Base-by-base conservation (phyloP, 1,139 yeast species). In the Diutina rugosa region DNA sequence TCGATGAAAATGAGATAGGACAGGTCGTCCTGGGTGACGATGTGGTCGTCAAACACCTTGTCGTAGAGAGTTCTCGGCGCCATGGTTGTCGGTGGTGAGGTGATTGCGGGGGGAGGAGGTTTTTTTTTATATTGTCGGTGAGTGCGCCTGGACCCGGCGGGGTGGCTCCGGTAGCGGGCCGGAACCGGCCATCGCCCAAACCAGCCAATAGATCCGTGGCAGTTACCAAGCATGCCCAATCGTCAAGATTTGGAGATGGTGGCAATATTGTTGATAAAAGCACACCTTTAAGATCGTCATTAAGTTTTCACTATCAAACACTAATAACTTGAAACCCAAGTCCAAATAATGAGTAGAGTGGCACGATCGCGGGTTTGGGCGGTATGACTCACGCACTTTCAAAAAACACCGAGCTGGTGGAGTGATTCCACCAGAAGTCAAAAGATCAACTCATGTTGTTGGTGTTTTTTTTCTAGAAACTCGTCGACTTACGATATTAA, bases 11-110 rank as follows among this genome's bases (percentile, higher is more conserved):
- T 73, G 63, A 93, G 78, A 67, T 80, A 85, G 14, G 97, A 90
- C 45, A 90, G 84, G 56, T 88, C 93, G 65, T 90, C 96, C 67
- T 81, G 76, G 72, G 90, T 93, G 63, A 93, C 98, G 57, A 91
- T 75, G 69, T 93, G 98, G 79, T 88, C 97, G 61, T 85, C 88
- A 69, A 90, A 93, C 66, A 93, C 97, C 79, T 93, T 93, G 74
- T 93, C 99, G 72, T 93, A 93, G 61, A 93, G 81, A 54, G 98
- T 91, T 68, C 74, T 79, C 16, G 62, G 63, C 21, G 58, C 51
- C 62, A 60, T 61, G 55, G 44, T 46, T 41, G n/a, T 16, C 18
- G 51, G 28, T 14, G 51, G 9, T 6, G 26, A 16, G 10, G 9
- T n/a, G 26, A 4, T 30, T 30, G 44, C 18, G 53, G 28, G 28